These are phyloP conservation scores for Fusarium albidum DNA, from an alignment of 2,329 filamentous ascomycete species.

Conservation along the genomic window DNA sequence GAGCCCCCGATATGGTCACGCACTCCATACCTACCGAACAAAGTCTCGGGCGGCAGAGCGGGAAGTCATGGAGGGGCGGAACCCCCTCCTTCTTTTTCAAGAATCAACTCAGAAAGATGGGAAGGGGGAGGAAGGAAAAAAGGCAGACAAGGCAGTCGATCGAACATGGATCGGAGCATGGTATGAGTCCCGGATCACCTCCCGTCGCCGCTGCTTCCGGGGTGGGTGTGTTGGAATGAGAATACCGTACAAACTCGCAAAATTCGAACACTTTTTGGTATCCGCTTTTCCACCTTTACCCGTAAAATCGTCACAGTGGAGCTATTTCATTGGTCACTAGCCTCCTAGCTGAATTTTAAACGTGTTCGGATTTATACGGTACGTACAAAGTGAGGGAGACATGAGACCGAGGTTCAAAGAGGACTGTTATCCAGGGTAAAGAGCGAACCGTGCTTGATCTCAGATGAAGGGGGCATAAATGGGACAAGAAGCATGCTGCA, in stretches of 20 bases:
- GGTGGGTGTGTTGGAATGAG: background rate
- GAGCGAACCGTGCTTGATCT: slow-evolving; percentile 19
- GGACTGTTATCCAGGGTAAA: slow-evolving; percentile 11
- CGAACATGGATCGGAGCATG: slow-evolving; percentile 19
- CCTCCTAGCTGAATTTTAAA: too few species aligned
- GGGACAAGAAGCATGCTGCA: slow-evolving; percentile 4
- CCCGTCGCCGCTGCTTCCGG: background rate
- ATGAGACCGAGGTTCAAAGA: slow-evolving; percentile 28
- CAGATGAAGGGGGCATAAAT: slow-evolving; percentile 20
- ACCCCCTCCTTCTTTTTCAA: slow-evolving; percentile 13
- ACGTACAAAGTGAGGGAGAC: background rate
- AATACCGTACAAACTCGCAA: too few species aligned
- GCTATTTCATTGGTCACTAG: too few species aligned
- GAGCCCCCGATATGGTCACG: slow-evolving; percentile 16
- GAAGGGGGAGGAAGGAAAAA: too few species aligned
- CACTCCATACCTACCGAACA: background rate
- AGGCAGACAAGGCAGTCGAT: too few species aligned
- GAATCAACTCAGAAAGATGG: slow-evolving; percentile 14
- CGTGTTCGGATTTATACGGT: too few species aligned
- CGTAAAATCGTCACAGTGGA: too few species aligned
- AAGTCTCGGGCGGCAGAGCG: slow-evolving; percentile 12
- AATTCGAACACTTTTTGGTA: too few species aligned
- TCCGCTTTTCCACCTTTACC: too few species aligned
- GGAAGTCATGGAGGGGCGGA: slow-evolving; percentile 22
- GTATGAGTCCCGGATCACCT: slow-evolving; percentile 7